Evolutionary conservation across 306 rosid genomes (phyloP).

Genomic region (Vigna radiata): DNA sequence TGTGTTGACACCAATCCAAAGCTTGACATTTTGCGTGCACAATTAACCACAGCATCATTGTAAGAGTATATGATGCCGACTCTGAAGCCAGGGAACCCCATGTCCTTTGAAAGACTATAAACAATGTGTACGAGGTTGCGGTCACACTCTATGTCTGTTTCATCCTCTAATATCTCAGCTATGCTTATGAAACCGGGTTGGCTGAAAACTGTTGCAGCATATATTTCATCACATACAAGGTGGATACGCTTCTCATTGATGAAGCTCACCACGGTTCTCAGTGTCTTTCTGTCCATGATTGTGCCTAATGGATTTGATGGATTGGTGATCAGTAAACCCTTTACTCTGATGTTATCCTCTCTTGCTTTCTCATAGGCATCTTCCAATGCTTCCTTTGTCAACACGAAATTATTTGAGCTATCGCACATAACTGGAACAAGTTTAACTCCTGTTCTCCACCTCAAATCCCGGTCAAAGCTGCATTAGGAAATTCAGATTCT

Average conservation of each 20-base stretch:
- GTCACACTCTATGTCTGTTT: constrained; percentile 58
- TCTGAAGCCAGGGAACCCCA: constrained; percentile 96
- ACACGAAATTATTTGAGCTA: constrained; percentile 68
- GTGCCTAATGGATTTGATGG: constrained; percentile 95
- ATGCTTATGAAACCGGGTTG: constrained; percentile 73
- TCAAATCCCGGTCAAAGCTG: constrained; percentile 90
- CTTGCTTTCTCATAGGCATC: constrained; percentile 67
- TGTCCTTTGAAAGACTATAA: constrained; percentile 87
- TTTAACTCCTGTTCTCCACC: constrained; percentile 86
- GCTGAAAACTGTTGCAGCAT: constrained; percentile 79
- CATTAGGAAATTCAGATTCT: constrained; percentile 24
- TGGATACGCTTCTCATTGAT: constrained; percentile 77
- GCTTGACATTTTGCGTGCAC: constrained; percentile 85
- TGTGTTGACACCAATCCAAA: constrained; percentile 86
- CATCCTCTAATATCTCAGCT: constrained; percentile 72
- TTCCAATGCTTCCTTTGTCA: constrained; percentile 74
- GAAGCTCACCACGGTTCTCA: constrained; percentile 61
- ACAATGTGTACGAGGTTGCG: constrained; percentile 77
- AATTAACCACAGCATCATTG: constrained; percentile 67
- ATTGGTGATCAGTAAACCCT: constrained; percentile 85
- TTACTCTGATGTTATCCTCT: constrained; percentile 62
- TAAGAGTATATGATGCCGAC: constrained; percentile 89
- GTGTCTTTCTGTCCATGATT: constrained; percentile 62
- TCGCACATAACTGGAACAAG: constrained; percentile 79
- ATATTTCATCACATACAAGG: constrained; percentile 76